Percentiles rank a stretch among this genome's conserved stretches.
Evolutionary conservation across 257 asterid species (phyloP).

Genomic region (Pogostemon cablin): DNA sequence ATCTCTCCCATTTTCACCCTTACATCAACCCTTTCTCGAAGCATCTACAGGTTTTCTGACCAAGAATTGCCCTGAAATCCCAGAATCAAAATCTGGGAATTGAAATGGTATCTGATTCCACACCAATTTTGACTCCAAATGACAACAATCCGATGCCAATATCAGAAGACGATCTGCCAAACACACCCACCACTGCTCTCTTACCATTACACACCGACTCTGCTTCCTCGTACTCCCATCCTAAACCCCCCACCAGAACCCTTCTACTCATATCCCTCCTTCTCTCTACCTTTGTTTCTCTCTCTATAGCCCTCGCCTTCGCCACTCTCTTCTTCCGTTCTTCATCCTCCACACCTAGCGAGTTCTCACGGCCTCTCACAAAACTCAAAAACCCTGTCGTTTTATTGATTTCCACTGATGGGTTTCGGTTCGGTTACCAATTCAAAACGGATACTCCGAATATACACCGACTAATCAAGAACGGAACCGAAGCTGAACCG

Average conservation of each 20-base stretch:
- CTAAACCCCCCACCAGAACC: constrained; percentile 30
- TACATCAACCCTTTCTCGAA: not conserved
- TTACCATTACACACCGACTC: constrained; percentile 46
- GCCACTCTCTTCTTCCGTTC: constrained; percentile 46
- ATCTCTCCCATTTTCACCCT: not conserved
- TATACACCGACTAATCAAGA: constrained; percentile 48
- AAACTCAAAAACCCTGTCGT: constrained; percentile 67
- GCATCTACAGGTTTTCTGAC: not conserved
- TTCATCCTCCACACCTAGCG: constrained; percentile 13
- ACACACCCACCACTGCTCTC: constrained; percentile 42
- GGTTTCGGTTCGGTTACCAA: constrained; percentile 77
- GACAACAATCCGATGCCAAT: constrained; percentile 29
- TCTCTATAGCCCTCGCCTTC: constrained; percentile 58
- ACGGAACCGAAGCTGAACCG: constrained; percentile 71
- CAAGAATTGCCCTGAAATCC: not conserved
- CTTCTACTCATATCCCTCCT: constrained; percentile 45
- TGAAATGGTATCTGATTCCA: constrained; percentile 47
- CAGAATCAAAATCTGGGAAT: constrained; percentile 19
- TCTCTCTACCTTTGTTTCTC: constrained; percentile 52
- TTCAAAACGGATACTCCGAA: constrained; percentile 65
- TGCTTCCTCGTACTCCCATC: constrained; percentile 28
- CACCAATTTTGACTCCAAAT: constrained; percentile 34
- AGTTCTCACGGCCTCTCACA: constrained; percentile 48
- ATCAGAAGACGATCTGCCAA: constrained; percentile 41
- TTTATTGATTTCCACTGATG: constrained; percentile 64